Percentiles rank a stretch among this genome's conserved stretches.
Conservation (phyloP, 257 asterid genomes). For the Knoxia roxburghii region DNA sequence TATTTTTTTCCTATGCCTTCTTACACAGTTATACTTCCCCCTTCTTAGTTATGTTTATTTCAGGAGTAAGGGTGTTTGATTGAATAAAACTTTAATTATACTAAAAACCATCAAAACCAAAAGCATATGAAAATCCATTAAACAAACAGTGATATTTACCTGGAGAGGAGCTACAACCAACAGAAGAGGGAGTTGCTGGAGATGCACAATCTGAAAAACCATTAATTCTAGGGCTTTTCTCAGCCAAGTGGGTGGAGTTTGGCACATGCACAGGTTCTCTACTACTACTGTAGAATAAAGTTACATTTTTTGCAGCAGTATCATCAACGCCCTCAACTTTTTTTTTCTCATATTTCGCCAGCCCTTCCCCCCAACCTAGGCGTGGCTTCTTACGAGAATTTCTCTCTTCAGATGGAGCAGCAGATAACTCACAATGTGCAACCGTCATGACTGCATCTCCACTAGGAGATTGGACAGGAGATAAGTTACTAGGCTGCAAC, state of each 20-base stretch:
- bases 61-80: background rate
- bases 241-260: slow-evolving; percentile 35
- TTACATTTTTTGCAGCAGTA: slow-evolving; percentile 29
- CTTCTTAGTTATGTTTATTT: background rate
- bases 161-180: slow-evolving; percentile 85
- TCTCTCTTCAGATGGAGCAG: slow-evolving; percentile 43
- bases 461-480: slow-evolving; percentile 25
- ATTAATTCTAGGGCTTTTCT: slow-evolving; percentile 56
- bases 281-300: slow-evolving; percentile 28
- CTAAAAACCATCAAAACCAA: background rate
- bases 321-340: slow-evolving; percentile 77
- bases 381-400: slow-evolving; percentile 91
- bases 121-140: background rate
- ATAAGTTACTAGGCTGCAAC: slow-evolving; percentile 19
- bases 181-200: slow-evolving; percentile 73
- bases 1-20: background rate
- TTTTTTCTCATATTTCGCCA: slow-evolving; percentile 94
- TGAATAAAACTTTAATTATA: background rate
- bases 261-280: slow-evolving; percentile 35
- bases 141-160: slow-evolving; percentile 37
- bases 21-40: background rate
- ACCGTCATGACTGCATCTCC: slow-evolving; percentile 19
- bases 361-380: slow-evolving; percentile 98
- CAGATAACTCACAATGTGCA: slow-evolving; percentile 23
- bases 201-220: slow-evolving; percentile 51